These are phyloP conservation scores for Bolboschoenoplectus hybrid DNA, from an alignment of 202 grass and related monocot genomes.

Conservation along the genomic window DNA sequence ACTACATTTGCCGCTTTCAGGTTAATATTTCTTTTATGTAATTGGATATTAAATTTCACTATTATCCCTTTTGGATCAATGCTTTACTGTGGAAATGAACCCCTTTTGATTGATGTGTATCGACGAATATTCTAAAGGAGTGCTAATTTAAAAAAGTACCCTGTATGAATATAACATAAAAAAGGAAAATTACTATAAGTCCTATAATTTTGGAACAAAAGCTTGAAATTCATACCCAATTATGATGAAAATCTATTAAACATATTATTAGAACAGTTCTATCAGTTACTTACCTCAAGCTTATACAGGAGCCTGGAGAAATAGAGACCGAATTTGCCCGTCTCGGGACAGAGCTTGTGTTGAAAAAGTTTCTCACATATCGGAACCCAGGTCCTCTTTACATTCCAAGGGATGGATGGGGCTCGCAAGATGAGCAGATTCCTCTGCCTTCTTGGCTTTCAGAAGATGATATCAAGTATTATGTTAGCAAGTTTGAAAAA, in stretches of 20 bases:
- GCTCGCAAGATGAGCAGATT: conserved; percentile 51
- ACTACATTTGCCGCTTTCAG: conserved; percentile 64
- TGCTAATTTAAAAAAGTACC: not conserved
- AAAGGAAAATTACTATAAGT: not conserved
- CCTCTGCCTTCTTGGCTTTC: conserved; percentile 69
- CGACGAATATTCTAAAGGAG: not conserved
- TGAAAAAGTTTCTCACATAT: conserved; percentile 54
- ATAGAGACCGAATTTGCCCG: conserved; percentile 62
- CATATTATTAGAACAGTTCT: not conserved
- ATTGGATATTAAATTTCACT: not conserved
- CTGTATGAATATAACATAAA: not conserved
- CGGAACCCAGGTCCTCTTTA: conserved; percentile 42
- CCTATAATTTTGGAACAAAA: not conserved
- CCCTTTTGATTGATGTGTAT: no score
- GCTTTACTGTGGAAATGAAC: not conserved
- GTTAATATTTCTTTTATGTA: conserved; percentile 32
- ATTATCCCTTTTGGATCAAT: not conserved
- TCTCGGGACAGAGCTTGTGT: conserved; percentile 50
- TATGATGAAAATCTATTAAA: not conserved
- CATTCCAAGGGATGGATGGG: conserved; percentile 59
- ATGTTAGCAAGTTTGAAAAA: conserved; percentile 51
- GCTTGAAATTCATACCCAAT: not conserved
- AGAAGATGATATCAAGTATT: conserved; percentile 68
- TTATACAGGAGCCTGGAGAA: conserved; percentile 53
- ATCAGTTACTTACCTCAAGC: not conserved